phyloP scores from a whole-genome alignment of 1,139 yeast species.

The Blastobotrys serpentis region DNA sequence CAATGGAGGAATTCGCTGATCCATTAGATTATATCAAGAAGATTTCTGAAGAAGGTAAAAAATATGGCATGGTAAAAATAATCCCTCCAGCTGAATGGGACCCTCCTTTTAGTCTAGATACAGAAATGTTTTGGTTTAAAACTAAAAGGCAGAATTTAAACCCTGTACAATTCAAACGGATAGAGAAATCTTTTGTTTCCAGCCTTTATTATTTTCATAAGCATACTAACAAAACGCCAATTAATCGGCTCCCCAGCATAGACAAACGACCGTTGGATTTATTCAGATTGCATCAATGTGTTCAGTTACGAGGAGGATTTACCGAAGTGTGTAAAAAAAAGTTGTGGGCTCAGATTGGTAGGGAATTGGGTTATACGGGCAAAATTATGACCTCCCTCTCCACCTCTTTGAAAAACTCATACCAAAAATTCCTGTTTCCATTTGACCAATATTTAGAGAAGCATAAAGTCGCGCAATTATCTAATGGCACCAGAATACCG shows the following conservation, averaged over 20 bases:
- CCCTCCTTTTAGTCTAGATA: slow-evolving; percentile 45
- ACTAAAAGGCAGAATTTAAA: slow-evolving; percentile 53
- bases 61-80: slow-evolving; percentile 72
- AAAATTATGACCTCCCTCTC: slow-evolving; percentile 69
- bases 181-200: slow-evolving; percentile 32
- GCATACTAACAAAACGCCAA: slow-evolving; percentile 26
- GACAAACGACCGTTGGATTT: slow-evolving; percentile 42
- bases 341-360: slow-evolving; percentile 51
- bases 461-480: slow-evolving; percentile 19
- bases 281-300: slow-evolving; percentile 38
- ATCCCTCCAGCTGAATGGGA: slow-evolving; percentile 49
- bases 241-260: slow-evolving; percentile 38
- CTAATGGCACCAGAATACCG: slow-evolving; percentile 20
- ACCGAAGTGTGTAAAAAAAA: slow-evolving; percentile 42
- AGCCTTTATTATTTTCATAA: slow-evolving; percentile 37
- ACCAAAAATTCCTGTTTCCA: slow-evolving; percentile 38
- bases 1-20: slow-evolving; percentile 48
- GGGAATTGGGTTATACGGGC: slow-evolving; percentile 74
- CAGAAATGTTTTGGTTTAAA: slow-evolving; percentile 52
- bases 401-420: slow-evolving; percentile 61
- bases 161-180: slow-evolving; percentile 36
- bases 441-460: slow-evolving; percentile 36
- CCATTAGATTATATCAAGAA: slow-evolving; percentile 39
- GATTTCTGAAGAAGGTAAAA: slow-evolving; percentile 43
- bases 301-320: slow-evolving; percentile 41